Conservation (phyloP, 176 grass and related monocot genomes). For the Carex parvula region DNA sequence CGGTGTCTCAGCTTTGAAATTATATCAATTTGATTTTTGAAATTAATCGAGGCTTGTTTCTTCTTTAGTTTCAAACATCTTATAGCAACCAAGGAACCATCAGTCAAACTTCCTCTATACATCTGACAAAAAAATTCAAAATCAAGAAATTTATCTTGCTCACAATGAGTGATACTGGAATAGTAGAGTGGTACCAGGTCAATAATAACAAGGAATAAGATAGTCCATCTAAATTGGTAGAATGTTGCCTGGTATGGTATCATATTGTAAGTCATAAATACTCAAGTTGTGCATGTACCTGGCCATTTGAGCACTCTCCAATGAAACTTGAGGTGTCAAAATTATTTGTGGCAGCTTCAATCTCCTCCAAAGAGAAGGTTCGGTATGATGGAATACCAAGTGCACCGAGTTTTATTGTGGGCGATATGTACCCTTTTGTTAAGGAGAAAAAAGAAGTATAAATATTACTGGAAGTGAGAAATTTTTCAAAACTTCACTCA, state of each 20-base stretch:
- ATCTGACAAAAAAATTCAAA: conserved; percentile 41
- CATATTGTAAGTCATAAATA: not conserved
- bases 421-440: conserved; percentile 69
- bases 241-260: not conserved
- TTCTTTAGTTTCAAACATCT: conserved; percentile 81
- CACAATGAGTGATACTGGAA: not conserved
- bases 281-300: conserved; percentile 29
- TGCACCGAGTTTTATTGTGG: conserved; percentile 82
- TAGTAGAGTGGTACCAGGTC: not conserved
- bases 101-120: conserved; percentile 63
- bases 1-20: conserved; percentile 88
- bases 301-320: conserved; percentile 71
- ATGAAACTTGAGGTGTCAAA: conserved; percentile 84
- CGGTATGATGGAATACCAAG: conserved; percentile 77
- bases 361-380: conserved; percentile 75
- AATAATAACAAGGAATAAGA: not conserved
- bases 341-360: conserved; percentile 81
- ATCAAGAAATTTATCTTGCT: not conserved
- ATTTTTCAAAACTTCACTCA: conserved; percentile 8
- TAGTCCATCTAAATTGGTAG: not conserved
- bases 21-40: conserved; percentile 73
- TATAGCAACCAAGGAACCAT: conserved; percentile 68
- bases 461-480: conserved; percentile 5
- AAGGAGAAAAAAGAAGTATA: conserved; percentile 8
- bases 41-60: conserved; percentile 50